Evolutionary conservation across 768 basidiomycete species (phyloP).

Genomic region (Filobasidium floriforme): DNA sequence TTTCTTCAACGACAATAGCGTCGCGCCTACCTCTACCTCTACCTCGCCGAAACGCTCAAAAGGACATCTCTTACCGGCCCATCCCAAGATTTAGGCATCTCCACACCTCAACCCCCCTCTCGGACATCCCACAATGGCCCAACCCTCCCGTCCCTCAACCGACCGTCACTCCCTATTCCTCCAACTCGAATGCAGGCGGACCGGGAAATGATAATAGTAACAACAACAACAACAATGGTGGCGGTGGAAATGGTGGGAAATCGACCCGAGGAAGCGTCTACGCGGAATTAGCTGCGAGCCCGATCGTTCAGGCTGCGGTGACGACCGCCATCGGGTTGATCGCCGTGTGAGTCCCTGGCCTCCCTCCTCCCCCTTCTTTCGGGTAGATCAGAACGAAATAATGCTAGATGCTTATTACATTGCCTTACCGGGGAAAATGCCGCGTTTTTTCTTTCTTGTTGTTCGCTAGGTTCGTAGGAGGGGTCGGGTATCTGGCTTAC

Average conservation of each 20-base stretch:
- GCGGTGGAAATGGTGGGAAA: no score
- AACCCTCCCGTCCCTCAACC: conserved; percentile 37
- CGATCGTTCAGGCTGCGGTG: conserved; percentile 40
- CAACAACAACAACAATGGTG: conserved; percentile 8
- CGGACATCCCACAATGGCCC: conserved; percentile 38
- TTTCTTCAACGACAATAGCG: no score
- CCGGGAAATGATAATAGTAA: not conserved
- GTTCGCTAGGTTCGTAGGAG: conserved; percentile 60
- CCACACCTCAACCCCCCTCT: no score
- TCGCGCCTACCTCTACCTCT: no score
- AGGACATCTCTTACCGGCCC: no score
- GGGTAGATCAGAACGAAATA: no score
- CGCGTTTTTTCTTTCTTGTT: not conserved
- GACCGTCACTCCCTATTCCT: conserved; percentile 29
- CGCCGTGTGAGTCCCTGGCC: conserved; percentile 35
- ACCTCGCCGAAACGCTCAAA: no score
- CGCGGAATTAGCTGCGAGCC: conserved; percentile 30
- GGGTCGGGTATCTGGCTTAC: conserved; percentile 65
- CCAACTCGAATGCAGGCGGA: not conserved
- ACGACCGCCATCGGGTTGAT: conserved; percentile 40
- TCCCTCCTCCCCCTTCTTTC: no score
- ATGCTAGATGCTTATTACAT: not conserved
- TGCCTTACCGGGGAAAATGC: not conserved
- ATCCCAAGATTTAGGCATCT: no score
- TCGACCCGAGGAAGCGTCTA: conserved; percentile 21